These are phyloP conservation scores for Penicillium sp. DNA, from an alignment of 2,329 filamentous ascomycete species.

Conservation along the genomic window DNA sequence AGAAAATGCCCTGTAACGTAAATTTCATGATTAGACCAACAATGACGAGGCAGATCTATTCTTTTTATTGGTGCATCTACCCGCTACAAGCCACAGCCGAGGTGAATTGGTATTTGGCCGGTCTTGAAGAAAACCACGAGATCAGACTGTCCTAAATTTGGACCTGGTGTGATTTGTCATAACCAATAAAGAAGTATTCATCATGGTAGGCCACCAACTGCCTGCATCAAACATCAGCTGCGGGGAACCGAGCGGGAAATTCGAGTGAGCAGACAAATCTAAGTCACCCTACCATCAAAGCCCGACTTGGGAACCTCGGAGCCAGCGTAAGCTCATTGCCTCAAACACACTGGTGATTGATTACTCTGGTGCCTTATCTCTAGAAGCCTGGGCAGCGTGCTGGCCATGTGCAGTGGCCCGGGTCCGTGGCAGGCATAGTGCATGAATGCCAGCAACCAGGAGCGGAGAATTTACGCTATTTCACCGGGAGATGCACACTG, in stretches of 20 bases:
- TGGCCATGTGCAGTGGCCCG: background rate
- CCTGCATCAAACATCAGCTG: background rate
- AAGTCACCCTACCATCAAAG: background rate
- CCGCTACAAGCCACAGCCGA: background rate
- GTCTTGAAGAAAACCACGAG: background rate
- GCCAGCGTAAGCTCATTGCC: background rate
- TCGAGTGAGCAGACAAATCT: background rate
- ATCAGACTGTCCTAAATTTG: background rate
- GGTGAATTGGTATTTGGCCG: background rate
- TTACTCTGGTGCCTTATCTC: background rate
- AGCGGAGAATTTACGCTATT: conserved; percentile 7
- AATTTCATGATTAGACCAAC: no score
- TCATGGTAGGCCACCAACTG: background rate
- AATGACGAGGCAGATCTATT: no score
- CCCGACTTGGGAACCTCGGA: background rate
- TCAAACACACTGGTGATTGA: background rate
- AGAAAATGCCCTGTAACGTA: no score
- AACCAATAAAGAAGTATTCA: background rate
- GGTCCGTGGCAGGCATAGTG: background rate
- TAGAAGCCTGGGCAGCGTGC: background rate
- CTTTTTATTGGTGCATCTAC: background rate
- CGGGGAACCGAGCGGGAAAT: background rate
- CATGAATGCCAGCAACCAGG: background rate
- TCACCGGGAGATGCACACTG: background rate
- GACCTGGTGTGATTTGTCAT: background rate